phyloP scores from a whole-genome alignment of 805 yeast genomes.

The Vanderwaltozyma yarrowii region DNA sequence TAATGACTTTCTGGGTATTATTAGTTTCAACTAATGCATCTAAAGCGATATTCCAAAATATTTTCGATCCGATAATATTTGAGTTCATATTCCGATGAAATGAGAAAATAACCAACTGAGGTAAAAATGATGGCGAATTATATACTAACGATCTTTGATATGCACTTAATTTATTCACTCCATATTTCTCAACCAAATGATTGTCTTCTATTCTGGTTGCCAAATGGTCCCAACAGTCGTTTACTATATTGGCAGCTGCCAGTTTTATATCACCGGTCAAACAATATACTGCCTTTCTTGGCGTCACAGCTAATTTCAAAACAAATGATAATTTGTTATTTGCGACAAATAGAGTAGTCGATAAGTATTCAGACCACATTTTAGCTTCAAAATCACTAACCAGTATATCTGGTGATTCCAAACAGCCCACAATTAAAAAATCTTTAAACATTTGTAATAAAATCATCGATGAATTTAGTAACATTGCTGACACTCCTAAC shows the following conservation, averaged over 20 bases:
- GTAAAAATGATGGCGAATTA: conserved; percentile 49
- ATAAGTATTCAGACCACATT: conserved; percentile 61
- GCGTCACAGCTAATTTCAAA: conserved; percentile 61
- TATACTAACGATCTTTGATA: conserved; percentile 56
- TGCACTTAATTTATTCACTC: conserved; percentile 53
- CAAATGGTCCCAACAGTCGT: conserved; percentile 56
- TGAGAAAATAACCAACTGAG: conserved; percentile 55
- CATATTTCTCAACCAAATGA: conserved; percentile 44
- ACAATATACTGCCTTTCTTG: conserved; percentile 56
- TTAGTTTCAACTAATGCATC: conserved; percentile 12
- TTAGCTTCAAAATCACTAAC: conserved; percentile 40
- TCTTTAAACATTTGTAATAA: conserved; percentile 45
- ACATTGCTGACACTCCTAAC: conserved; percentile 55
- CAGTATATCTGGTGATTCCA: conserved; percentile 27
- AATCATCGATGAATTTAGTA: conserved; percentile 45
- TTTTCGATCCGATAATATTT: conserved; percentile 50
- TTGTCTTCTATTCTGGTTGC: conserved; percentile 53
- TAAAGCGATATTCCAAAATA: conserved; percentile 55
- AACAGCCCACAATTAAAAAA: conserved; percentile 35
- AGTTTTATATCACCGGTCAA: conserved; percentile 51
- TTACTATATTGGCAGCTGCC: background rate
- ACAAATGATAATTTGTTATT: conserved; percentile 59
- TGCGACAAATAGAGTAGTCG: conserved; percentile 45
- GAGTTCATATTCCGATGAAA: conserved; percentile 56
- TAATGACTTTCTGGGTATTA: conserved; percentile 6